Conservation (phyloP, 23 red algal genomes). For the Cyanidioschyzon merolae region DNA sequence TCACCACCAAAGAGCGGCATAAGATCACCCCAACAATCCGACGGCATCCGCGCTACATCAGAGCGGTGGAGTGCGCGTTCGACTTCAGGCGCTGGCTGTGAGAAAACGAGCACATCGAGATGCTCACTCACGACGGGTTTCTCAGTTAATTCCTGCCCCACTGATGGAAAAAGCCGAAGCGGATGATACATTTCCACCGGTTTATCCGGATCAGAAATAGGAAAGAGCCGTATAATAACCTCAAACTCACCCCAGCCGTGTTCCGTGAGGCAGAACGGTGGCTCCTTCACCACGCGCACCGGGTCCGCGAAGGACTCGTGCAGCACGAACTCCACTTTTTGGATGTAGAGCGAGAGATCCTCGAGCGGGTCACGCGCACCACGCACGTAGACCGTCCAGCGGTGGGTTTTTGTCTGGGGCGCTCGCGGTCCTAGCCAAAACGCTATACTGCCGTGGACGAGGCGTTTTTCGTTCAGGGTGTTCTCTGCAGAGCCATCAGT, state of each 20-base stretch:
- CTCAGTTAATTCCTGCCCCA: conserved; percentile 27
- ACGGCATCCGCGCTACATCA: neutral
- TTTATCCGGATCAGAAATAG: conserved; percentile 51
- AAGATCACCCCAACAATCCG: neutral
- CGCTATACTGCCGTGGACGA: conserved; percentile 60
- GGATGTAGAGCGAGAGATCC: conserved; percentile 72
- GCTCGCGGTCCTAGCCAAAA: conserved; percentile 41
- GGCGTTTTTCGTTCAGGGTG: neutral
- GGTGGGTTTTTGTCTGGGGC: conserved; percentile 46
- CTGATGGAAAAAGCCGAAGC: conserved; percentile 40
- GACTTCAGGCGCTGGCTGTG: conserved; percentile 75
- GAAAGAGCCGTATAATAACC: conserved; percentile 53
- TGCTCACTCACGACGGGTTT: conserved; percentile 78
- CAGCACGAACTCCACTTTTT: conserved; percentile 83
- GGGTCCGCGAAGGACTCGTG: conserved; percentile 76
- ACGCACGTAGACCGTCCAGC: conserved; percentile 79
- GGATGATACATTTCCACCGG: conserved; percentile 87
- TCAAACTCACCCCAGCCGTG: conserved; percentile 99
- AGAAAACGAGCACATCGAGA: conserved; percentile 89
- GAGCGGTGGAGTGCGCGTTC: neutral
- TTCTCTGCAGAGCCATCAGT: too few species aligned
- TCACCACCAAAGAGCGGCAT: neutral
- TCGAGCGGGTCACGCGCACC: conserved; percentile 30
- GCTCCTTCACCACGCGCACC: conserved; percentile 45
- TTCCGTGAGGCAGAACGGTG: conserved; percentile 77